Evolutionary conservation across 306 rosid genomes (phyloP).

Genomic region (Fagus crenata): DNA sequence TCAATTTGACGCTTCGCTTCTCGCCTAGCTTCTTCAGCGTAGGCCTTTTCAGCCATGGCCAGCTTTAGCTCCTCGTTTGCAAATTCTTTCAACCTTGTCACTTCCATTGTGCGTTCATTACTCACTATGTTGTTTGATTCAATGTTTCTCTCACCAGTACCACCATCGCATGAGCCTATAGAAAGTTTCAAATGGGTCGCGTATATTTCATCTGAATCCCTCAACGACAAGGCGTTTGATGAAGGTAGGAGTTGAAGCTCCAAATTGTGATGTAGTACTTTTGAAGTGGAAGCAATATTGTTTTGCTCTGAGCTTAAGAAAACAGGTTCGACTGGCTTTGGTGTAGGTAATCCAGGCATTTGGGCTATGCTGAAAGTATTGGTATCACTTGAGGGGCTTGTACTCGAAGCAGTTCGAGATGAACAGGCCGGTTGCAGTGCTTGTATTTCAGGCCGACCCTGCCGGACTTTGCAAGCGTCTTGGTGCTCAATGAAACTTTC

Average conservation of each 20-base stretch:
- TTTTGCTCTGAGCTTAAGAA: conserved; percentile 25
- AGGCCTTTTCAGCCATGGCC: conserved; percentile 67
- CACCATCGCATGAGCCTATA: conserved; percentile 50
- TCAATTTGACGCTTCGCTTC: conserved; percentile 76
- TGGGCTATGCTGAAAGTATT: conserved; percentile 43
- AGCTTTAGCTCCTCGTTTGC: conserved; percentile 53
- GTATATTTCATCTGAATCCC: conserved; percentile 33
- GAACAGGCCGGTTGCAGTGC: conserved; percentile 50
- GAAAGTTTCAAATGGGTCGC: conserved; percentile 75
- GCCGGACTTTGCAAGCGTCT: conserved; percentile 70
- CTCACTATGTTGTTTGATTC: conserved; percentile 18
- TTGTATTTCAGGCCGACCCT: conserved; percentile 51
- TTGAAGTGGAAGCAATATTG: conserved; percentile 30
- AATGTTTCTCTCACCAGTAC: conserved; percentile 7
- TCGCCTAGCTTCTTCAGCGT: conserved; percentile 79
- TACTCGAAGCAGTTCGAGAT: conserved; percentile 77
- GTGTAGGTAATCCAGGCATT: conserved; percentile 45
- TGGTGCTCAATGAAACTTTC: conserved; percentile 99
- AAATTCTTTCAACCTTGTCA: conserved; percentile 43
- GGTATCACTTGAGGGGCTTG: conserved; percentile 77
- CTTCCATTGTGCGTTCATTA: conserved; percentile 32
- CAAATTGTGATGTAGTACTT: conserved; percentile 37
- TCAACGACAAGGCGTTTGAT: conserved; percentile 24
- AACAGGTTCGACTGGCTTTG: conserved; percentile 30
- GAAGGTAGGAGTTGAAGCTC: conserved; percentile 79